Conservation (phyloP, 2,329 filamentous ascomycete species). For the Arthrobotrys iridis region DNA sequence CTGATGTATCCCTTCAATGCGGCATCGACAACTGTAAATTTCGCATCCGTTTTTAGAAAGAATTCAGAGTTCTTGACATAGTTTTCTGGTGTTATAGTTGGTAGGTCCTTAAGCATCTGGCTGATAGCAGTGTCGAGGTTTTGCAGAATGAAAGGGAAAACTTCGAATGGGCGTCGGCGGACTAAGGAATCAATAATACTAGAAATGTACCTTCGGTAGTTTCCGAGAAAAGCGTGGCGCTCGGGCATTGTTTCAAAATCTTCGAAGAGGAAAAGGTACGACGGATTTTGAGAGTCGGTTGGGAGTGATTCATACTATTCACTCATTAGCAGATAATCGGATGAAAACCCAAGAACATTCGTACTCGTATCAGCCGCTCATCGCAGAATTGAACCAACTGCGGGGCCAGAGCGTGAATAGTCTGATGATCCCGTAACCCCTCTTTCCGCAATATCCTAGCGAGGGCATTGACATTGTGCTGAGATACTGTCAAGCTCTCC, state of each 20-base stretch:
- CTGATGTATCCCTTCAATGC: constrained; percentile 88
- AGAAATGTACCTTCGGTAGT: constrained; percentile 90
- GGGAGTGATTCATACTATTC: constrained; percentile 79
- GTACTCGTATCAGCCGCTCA: constrained; percentile 75
- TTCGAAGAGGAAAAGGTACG: constrained; percentile 83
- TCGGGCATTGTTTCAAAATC: constrained; percentile 96
- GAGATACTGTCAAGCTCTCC: constrained; percentile 89
- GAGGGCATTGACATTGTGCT: constrained; percentile 91
- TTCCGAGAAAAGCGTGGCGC: constrained; percentile 91
- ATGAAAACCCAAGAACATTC: neutral
- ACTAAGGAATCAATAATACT: constrained; percentile 89
- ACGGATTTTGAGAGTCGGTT: constrained; percentile 81
- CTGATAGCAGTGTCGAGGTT: constrained; percentile 78
- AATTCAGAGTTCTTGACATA: constrained; percentile 76
- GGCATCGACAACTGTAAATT: constrained; percentile 88
- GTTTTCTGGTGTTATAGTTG: constrained; percentile 71
- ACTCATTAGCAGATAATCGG: neutral
- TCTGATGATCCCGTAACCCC: constrained; percentile 72
- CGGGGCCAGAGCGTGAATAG: constrained; percentile 72
- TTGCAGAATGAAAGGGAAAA: constrained; percentile 84
- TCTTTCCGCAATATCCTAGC: constrained; percentile 80
- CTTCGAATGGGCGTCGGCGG: constrained; percentile 81
- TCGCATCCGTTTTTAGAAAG: constrained; percentile 83
- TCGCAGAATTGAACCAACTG: constrained; percentile 83
- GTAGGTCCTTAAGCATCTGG: constrained; percentile 76